phyloP scores from a whole-genome alignment of 495 filamentous ascomycete species.

The Gamarada debralockiae region DNA sequence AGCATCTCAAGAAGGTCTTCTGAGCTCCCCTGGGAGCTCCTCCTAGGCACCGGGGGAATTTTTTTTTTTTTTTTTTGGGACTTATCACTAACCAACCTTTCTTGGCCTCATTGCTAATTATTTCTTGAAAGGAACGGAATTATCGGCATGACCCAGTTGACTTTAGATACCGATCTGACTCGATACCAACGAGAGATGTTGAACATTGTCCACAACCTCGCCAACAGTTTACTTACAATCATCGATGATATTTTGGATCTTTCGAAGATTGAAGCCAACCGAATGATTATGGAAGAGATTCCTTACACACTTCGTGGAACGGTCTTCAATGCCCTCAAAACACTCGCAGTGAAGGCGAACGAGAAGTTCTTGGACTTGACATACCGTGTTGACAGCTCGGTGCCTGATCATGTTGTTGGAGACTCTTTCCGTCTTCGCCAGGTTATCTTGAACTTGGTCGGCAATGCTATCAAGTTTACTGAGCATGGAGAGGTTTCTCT shows the following conservation, averaged over 20 bases:
- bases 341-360: slow-evolving; percentile 93
- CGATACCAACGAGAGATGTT: slow-evolving; percentile 97
- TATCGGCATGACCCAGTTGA: slow-evolving; percentile 95
- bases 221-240: slow-evolving; percentile 95
- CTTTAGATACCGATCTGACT: slow-evolving; percentile 91
- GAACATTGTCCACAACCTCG: slow-evolving; percentile 96
- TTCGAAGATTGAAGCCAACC: slow-evolving; percentile 97
- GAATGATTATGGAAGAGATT: slow-evolving; percentile 99
- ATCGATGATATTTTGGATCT: slow-evolving; percentile 99
- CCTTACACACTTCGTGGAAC: slow-evolving; percentile 93
- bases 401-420: slow-evolving; percentile 94
- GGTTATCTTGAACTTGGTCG: slow-evolving; percentile 82
- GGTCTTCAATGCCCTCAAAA: slow-evolving; percentile 97
- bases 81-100: slow-evolving; percentile 1
- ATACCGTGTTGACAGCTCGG: slow-evolving; percentile 89
- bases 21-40: not conserved
- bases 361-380: slow-evolving; percentile 93
- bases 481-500: slow-evolving; percentile 96
- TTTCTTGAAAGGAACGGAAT: no score
- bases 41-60: not conserved
- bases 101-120: slow-evolving; percentile 1
- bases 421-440: slow-evolving; percentile 96
- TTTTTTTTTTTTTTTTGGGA: slow-evolving; percentile 1
- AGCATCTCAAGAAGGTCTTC: no score
- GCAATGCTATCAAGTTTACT: slow-evolving; percentile 93